Percentiles rank a stretch among this genome's conserved stretches.
Evolutionary conservation across 225 moss, liverwort and hornwort species (phyloP).

Genomic region (Neckera pumila): DNA sequence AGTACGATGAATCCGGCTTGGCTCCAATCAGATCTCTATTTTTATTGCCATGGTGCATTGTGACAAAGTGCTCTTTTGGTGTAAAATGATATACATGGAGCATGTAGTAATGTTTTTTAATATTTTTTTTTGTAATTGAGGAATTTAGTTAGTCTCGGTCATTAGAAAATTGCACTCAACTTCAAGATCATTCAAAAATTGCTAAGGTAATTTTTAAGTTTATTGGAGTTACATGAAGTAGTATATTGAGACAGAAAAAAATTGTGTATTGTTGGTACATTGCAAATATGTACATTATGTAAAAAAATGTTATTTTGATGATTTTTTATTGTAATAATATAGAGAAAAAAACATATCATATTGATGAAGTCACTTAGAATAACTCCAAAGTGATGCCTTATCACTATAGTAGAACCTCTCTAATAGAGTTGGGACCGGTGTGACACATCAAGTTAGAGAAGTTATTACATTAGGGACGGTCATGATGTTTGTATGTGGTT

Average conservation of each 20-base stretch:
- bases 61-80: neutral
- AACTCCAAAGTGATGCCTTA: no score
- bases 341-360: no score
- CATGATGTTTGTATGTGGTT: no score
- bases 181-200: neutral
- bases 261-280: neutral
- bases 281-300: neutral
- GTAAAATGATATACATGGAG: neutral
- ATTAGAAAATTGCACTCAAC: neutral
- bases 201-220: neutral
- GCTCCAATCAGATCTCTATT: neutral
- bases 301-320: no score
- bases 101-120: neutral
- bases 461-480: no score
- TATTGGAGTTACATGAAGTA: neutral
- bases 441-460: no score
- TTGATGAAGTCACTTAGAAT: no score
- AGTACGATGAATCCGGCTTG: neutral
- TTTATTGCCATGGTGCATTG: neutral
- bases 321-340: no score
- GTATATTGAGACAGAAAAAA: accelerated
- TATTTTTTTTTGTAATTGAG: neutral
- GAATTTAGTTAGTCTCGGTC: neutral
- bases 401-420: no score
- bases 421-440: no score